Base-by-base conservation (phyloP, 306 rosid genomes). In the Casuarina cunninghamiana region DNA sequence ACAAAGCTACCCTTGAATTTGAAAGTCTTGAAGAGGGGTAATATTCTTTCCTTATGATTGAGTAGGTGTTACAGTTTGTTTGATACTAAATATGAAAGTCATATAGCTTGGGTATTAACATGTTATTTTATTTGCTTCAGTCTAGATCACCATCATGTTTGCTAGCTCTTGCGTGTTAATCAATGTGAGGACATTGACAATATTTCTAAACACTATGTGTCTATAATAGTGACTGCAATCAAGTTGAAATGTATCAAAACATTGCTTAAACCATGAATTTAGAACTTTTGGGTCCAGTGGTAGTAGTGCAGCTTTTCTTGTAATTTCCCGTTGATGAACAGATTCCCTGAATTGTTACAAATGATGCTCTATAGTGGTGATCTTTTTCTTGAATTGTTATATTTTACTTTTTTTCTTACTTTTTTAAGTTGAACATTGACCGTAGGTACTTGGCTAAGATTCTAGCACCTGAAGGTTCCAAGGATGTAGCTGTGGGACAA, bases 1-100 rank as follows among this genome's bases (percentile, higher is more conserved):
- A 95, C 83, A 95, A 95, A 86, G 98, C 98, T 73, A 95, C 98
- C 72, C 83, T 95, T 77, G 98, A 95, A 85, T 95, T 89, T 80
- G 98, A 95, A 84, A 71, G 73, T 77, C 93, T 95, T 76, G 98
- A 95, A 85, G 98, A 95, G 88, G 98, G 98, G 98, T 95, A 91
- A 74, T 73, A 38, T 53, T 77, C 79, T 86, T 85, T 89, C 78
- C 78, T 67, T 83, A 49, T 38, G 39, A 78, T 71, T 42, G 67
- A 3, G 10, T 57, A 42, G 8, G 75, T 79, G 35, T 65, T 76
- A 53, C 17, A 73, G 32, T 54, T 77, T 41, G 9, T 37, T 51
- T 63, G 53, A 9, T 77, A 4, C 53, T 62, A 45, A 26, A 61
- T 45, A 37, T 61, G 72, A 37, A 58, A 21, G 38, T 58, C 38